Evolutionary conservation across 352 stramenopile genomes (phyloP).

Genomic region (Phytophthora nicotianae): DNA sequence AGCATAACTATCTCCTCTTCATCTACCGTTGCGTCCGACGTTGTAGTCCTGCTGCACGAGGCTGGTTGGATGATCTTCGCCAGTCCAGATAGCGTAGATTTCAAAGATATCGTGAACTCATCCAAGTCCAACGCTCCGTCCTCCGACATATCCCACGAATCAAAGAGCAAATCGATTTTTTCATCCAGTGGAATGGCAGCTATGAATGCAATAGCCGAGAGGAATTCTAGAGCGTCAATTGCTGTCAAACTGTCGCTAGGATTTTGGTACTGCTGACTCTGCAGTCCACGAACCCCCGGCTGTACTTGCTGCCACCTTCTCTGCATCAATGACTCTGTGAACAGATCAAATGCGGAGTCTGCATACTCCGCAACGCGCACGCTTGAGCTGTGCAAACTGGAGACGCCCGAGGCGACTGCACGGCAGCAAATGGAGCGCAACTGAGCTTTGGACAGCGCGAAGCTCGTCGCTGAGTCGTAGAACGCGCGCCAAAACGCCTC

Average conservation of each 20-base stretch:
- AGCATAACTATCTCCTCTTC: constrained; percentile 74
- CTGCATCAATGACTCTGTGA: constrained; percentile 38
- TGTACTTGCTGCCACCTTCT: constrained; percentile 32
- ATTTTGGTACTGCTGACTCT: constrained; percentile 25
- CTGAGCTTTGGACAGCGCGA: constrained; percentile 64
- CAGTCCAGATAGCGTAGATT: constrained; percentile 79
- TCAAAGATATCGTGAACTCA: constrained; percentile 88
- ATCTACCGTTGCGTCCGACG: constrained; percentile 32
- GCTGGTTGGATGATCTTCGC: constrained; percentile 62
- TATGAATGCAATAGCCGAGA: constrained; percentile 77
- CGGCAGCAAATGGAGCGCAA: constrained; percentile 70
- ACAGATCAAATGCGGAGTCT: constrained; percentile 64
- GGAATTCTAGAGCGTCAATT: constrained; percentile 83
- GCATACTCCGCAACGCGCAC: constrained; percentile 47
- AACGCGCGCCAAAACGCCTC: constrained; percentile 86
- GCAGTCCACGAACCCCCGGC: constrained; percentile 10
- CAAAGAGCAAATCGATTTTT: constrained; percentile 85
- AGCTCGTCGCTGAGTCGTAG: constrained; percentile 78
- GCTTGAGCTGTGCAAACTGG: constrained; percentile 47
- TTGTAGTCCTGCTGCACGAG: constrained; percentile 5
- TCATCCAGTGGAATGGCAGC: constrained; percentile 61
- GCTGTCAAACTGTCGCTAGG: constrained; percentile 17
- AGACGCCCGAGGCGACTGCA: constrained; percentile 37
- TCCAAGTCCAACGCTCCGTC: constrained; percentile 79
- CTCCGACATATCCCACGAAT: constrained; percentile 90